Conservation (phyloP, 2,329 filamentous ascomycete genomes). For the Xylaria sp. region DNA sequence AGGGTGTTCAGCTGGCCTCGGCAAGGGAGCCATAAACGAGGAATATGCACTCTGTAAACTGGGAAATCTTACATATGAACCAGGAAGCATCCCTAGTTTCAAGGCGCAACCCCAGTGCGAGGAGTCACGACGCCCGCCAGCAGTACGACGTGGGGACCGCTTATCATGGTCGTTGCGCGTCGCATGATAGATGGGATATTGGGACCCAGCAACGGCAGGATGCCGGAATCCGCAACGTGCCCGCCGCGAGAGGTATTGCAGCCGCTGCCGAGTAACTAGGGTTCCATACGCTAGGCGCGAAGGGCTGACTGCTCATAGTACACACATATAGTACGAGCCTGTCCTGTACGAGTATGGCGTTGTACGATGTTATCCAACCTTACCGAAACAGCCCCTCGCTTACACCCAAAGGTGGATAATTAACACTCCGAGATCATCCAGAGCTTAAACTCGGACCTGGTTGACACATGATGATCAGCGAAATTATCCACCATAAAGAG, state of each 20-base stretch:
- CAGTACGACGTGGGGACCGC: constrained; percentile 13
- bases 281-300: not conserved
- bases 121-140: constrained; percentile 9
- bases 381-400: constrained; percentile 7
- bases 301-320: not conserved
- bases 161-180: not conserved
- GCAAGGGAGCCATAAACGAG: constrained; percentile 11
- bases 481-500: not conserved
- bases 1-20: constrained; percentile 18
- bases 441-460: not conserved
- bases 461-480: constrained; percentile 23
- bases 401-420: constrained; percentile 1
- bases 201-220: not conserved
- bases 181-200: constrained; percentile 3
- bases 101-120: constrained; percentile 24
- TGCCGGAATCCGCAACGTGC: not conserved
- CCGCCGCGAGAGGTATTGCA: not conserved
- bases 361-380: not conserved
- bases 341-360: too few species aligned
- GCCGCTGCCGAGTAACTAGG: not conserved
- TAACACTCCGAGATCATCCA: not conserved
- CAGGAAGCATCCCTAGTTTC: constrained; percentile 14
- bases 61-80: constrained; percentile 11
- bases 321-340: too few species aligned
- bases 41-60: constrained; percentile 17